Base-by-base conservation (phyloP, 139 green algal species). In the Picochlorum sp. region DNA sequence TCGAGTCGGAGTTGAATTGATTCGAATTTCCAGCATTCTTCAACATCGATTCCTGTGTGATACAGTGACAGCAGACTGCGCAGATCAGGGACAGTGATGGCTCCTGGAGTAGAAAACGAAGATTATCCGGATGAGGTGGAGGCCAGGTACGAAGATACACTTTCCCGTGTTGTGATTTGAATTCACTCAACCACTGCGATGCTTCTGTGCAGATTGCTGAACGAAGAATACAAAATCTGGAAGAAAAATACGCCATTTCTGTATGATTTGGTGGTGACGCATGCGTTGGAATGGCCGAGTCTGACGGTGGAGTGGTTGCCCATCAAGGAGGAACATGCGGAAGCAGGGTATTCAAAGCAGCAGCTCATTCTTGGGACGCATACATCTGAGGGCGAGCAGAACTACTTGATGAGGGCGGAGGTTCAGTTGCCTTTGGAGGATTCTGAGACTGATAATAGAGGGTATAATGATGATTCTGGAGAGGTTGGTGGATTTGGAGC, bases 161-260 rank as follows among this genome's bases (percentile, higher is more conserved):
- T 16, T 51, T 51, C 58, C 9, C 28, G 4, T 30, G 28, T 30
- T 30, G 28, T 30, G 28, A 30, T 30, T 30, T 30, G 28, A 30
- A 30, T 30, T 30, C 28, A 30, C 28, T 30, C 28, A 30, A 4
- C 3, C 7, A 30, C 28, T 30, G 28, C 34, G 34, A 13, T 11
- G 5, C 28, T 4, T 26, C 1, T 14, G 2, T 46, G 45, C 51
- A 75, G 83, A 3, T 69, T 99, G 14, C 82, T 98, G 23, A 98
- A 98, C 49, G 94, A 99, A 75, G 94, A 99, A 74, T 99, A 98
- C 78, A 99, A 99, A 71, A 95, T 98, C 16, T 99, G 94, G 94
- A 99, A 99, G 83, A 98, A 98, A 72, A 99, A 99, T 80, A 96
- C 91, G 0, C 93, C 94, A 0, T 99, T 98, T 49, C 82, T 99